Conservation (phyloP, 2,329 filamentous ascomycete genomes). For the Penicillium sp. region DNA sequence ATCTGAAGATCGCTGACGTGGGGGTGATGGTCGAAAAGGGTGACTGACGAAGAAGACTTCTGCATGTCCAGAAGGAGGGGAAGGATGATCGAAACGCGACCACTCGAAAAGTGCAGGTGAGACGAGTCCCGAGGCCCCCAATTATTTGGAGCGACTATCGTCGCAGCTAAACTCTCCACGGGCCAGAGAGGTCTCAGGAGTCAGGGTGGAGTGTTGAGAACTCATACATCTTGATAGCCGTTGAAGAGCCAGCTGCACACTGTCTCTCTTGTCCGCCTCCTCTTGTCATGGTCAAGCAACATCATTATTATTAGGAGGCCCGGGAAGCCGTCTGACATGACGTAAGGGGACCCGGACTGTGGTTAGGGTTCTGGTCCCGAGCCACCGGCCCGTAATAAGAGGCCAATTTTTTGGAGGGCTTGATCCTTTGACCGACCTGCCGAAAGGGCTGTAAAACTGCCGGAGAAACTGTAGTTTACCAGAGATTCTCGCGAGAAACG, state of each 20-base stretch:
- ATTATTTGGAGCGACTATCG: not conserved
- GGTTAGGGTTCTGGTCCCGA: slow-evolving; percentile 21
- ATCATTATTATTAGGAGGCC: slow-evolving; percentile 14
- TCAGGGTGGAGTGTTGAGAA: not conserved
- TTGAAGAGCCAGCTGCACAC: not conserved
- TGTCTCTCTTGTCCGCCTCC: not conserved
- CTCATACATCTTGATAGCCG: not conserved
- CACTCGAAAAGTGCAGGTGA: not conserved
- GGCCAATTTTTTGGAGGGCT: not conserved
- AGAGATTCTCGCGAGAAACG: not conserved
- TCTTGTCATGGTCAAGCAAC: slow-evolving; percentile 9
- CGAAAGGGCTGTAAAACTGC: not conserved
- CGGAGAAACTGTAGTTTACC: slow-evolving; percentile 5
- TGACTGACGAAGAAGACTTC: not conserved
- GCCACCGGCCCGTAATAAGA: slow-evolving; percentile 22
- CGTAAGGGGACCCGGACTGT: slow-evolving; percentile 23
- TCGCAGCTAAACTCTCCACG: not conserved
- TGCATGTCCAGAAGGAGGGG: not conserved
- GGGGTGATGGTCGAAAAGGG: slow-evolving; percentile 11
- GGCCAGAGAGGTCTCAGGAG: not conserved
- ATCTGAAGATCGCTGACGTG: slow-evolving; percentile 34
- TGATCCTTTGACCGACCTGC: not conserved
- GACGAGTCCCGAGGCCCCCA: not conserved
- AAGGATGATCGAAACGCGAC: not conserved
- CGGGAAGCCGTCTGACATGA: slow-evolving; percentile 27